Evolutionary conservation across 176 grass and related monocot species (phyloP).

Genomic region (Puccinellia tenuiflora): DNA sequence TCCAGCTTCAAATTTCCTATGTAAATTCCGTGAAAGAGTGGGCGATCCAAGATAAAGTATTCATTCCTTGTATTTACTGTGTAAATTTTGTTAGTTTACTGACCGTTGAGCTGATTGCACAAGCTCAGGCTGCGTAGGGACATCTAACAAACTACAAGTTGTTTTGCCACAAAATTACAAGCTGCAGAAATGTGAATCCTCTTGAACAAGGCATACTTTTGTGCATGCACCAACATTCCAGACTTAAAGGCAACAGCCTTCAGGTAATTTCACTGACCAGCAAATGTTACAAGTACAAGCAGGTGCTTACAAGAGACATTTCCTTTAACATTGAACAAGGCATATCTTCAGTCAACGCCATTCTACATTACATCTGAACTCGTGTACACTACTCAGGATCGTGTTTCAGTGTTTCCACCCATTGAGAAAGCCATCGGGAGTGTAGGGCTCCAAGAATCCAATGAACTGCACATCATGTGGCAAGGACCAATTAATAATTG

Average conservation of each 20-base stretch:
- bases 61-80: too few species aligned
- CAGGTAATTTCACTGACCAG: neutral
- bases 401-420: slow-evolving; percentile 59
- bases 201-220: too few species aligned
- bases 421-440: slow-evolving; percentile 55
- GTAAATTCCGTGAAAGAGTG: too few species aligned
- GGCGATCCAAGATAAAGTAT: too few species aligned
- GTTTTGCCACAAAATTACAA: too few species aligned
- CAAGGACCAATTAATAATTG: neutral
- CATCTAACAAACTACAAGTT: too few species aligned
- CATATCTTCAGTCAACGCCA: neutral
- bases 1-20: neutral
- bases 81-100: too few species aligned
- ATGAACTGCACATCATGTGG: slow-evolving; percentile 57
- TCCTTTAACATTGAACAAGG: neutral
- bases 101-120: too few species aligned
- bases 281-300: neutral
- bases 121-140: too few species aligned
- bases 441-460: slow-evolving; percentile 91
- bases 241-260: too few species aligned
- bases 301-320: neutral
- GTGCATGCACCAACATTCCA: neutral
- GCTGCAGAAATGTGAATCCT: too few species aligned
- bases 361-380: neutral
- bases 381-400: neutral